These are phyloP conservation scores for Vinca minor DNA, from an alignment of 257 asterid genomes.

Conservation along the genomic window DNA sequence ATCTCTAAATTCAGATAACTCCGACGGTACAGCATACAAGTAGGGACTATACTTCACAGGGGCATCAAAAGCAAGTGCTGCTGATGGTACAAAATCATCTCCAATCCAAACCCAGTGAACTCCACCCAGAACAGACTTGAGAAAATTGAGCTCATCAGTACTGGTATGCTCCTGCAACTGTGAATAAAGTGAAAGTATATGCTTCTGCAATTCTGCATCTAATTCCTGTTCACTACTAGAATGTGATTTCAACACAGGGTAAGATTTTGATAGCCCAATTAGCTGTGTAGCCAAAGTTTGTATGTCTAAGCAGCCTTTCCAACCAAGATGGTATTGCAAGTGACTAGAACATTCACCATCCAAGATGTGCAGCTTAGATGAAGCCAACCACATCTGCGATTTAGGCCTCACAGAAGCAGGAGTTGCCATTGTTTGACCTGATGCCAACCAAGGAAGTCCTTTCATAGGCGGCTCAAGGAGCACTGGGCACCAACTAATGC, in stretches of 20 bases:
- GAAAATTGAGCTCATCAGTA: slow-evolving; percentile 37
- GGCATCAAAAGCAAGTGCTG: slow-evolving; percentile 88
- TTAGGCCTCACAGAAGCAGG: slow-evolving; percentile 62
- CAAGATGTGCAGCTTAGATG: slow-evolving; percentile 62
- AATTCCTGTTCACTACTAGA: slow-evolving; percentile 14
- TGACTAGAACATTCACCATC: slow-evolving; percentile 67
- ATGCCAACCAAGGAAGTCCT: slow-evolving; percentile 72
- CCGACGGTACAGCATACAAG: slow-evolving; percentile 91
- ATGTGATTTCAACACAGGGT: slow-evolving; percentile 36
- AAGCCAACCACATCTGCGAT: slow-evolving; percentile 88
- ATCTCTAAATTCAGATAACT: slow-evolving; percentile 67
- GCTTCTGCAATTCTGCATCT: slow-evolving; percentile 56
- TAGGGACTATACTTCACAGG: slow-evolving; percentile 93
- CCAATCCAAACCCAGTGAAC: slow-evolving; percentile 94
- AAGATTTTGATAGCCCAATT: slow-evolving; percentile 56
- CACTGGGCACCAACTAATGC: slow-evolving; percentile 88
- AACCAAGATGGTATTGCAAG: slow-evolving; percentile 68
- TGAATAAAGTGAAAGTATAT: slow-evolving; percentile 57
- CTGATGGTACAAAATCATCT: slow-evolving; percentile 78
- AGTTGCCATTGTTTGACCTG: slow-evolving; percentile 46
- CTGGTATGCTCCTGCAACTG: slow-evolving; percentile 59
- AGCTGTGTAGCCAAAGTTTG: slow-evolving; percentile 56
- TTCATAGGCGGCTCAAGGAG: slow-evolving; percentile 53
- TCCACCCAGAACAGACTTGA: slow-evolving; percentile 52
- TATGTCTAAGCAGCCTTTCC: slow-evolving; percentile 54